phyloP scores from a whole-genome alignment of 2,329 filamentous ascomycete species.

The Penicillium brevicompactum region DNA sequence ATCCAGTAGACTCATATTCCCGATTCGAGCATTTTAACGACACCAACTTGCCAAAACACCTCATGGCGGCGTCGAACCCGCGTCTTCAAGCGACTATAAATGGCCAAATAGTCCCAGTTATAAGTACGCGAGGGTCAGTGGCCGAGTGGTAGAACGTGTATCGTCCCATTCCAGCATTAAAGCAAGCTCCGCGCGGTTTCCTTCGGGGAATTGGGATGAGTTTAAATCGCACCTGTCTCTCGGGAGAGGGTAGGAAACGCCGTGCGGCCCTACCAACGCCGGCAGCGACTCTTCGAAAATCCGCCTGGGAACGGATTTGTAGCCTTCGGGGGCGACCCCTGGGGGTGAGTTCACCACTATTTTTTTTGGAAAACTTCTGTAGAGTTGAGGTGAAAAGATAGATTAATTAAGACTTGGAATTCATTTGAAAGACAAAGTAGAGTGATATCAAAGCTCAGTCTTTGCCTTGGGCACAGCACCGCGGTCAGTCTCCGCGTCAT shows the following conservation, averaged over 20 bases:
- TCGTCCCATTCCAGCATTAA: not conserved
- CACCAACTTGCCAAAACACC: not conserved
- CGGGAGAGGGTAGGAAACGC: not conserved
- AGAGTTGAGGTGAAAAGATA: not conserved
- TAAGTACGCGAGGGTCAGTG: not conserved
- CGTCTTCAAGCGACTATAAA: not conserved
- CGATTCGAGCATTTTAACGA: not conserved
- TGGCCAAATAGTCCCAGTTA: not conserved
- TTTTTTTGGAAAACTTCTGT: not conserved
- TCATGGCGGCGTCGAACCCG: not conserved
- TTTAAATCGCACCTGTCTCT: not conserved
- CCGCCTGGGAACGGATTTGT: not conserved
- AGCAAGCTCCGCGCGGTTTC: not conserved
- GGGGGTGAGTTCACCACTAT: not conserved
- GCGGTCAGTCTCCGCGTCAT: constrained; percentile 3
- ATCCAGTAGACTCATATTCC: not conserved
- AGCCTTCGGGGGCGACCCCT: not conserved
- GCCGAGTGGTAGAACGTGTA: not conserved
- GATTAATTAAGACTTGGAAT: not conserved
- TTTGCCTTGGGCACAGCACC: constrained; percentile 1
- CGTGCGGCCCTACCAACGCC: not conserved
- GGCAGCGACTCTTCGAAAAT: not conserved
- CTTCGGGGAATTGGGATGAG: not conserved
- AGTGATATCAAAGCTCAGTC: constrained; percentile 15
- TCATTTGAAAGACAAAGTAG: not conserved